These are phyloP conservation scores for Plenodomus biglobosus DNA, from an alignment of 2,329 filamentous ascomycete genomes.

Conservation along the genomic window DNA sequence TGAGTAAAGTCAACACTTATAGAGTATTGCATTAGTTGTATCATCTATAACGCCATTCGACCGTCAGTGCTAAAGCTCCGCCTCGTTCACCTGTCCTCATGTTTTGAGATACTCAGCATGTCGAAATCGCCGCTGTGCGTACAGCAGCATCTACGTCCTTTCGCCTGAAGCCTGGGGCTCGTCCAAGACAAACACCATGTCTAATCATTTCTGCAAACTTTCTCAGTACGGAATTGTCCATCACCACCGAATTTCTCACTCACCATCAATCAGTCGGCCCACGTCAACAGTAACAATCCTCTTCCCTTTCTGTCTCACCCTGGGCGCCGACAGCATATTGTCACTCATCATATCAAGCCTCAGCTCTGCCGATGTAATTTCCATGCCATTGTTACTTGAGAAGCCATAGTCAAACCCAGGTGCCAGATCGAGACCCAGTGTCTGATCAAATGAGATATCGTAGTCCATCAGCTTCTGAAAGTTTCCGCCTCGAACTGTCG, in stretches of 20 bases:
- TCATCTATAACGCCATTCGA: no score
- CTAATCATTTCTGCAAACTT: constrained; percentile 37
- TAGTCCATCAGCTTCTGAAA: constrained; percentile 16
- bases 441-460: constrained; percentile 34
- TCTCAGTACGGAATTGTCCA: constrained; percentile 23
- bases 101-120: neutral
- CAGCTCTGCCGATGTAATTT: constrained; percentile 12
- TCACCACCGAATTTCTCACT: constrained; percentile 18
- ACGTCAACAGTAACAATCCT: constrained; percentile 48
- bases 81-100: neutral
- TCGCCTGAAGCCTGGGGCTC: constrained; percentile 48
- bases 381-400: constrained; percentile 8
- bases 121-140: constrained; percentile 34
- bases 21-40: neutral
- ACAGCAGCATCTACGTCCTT: constrained; percentile 49
- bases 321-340: constrained; percentile 13
- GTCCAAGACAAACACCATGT: constrained; percentile 48
- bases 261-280: constrained; percentile 48
- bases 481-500: neutral
- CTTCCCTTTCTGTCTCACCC: constrained; percentile 32
- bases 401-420: constrained; percentile 28
- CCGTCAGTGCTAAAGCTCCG: neutral
- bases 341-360: constrained; percentile 24
- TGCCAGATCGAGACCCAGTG: constrained; percentile 39
- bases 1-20: neutral